These are phyloP conservation scores for Balansia obtecta DNA, from an alignment of 2,329 filamentous ascomycete species.

Conservation along the genomic window DNA sequence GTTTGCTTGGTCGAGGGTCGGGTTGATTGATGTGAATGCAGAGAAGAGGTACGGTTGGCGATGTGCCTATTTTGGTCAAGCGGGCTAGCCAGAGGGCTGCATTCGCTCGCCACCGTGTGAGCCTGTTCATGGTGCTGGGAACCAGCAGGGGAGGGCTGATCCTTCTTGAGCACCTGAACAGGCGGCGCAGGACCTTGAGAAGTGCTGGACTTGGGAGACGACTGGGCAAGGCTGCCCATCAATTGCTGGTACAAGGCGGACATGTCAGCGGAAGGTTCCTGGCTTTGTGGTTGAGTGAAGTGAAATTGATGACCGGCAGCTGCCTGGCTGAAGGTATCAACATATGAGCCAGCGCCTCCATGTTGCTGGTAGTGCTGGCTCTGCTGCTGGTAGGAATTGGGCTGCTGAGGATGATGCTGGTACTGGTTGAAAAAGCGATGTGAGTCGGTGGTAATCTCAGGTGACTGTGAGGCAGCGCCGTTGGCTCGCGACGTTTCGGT, in stretches of 20 bases:
- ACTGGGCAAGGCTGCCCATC: conserved; percentile 23
- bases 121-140: conserved; percentile 27
- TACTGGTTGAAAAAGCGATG: conserved; percentile 18
- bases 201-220: conserved; percentile 29
- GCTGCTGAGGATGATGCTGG: conserved; percentile 16
- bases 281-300: conserved; percentile 4
- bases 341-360: conserved; percentile 14
- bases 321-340: conserved; percentile 12
- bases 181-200: conserved; percentile 22
- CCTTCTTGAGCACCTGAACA: conserved; percentile 41
- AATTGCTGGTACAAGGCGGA: conserved; percentile 25
- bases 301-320: conserved; percentile 11
- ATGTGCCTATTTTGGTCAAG: conserved; percentile 27
- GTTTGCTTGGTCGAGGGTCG: conserved; percentile 13
- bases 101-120: conserved; percentile 26
- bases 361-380: conserved; percentile 16
- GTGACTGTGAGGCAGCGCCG: conserved; percentile 33
- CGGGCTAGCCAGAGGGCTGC: conserved; percentile 32
- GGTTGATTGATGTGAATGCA: conserved; percentile 16
- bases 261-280: conserved; percentile 27
- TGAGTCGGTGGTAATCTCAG: conserved; percentile 17
- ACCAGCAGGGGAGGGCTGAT: conserved; percentile 25
- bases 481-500: conserved; percentile 30
- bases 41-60: conserved; percentile 22
- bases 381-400: conserved; percentile 14